Base-by-base conservation (phyloP, 176 grass and related monocot genomes). In the Oropetium thomaeum region DNA sequence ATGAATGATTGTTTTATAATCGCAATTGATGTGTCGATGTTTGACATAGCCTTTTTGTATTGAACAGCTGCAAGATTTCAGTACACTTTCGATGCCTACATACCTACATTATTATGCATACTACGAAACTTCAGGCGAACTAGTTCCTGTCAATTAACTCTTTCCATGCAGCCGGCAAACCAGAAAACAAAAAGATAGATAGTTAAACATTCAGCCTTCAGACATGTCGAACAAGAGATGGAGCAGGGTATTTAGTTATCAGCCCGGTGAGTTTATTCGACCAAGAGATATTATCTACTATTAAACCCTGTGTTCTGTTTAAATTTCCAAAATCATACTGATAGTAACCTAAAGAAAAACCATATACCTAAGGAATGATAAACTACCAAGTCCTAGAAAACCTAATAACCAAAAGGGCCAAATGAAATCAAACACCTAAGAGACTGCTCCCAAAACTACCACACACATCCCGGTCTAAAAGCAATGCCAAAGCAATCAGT, bases 321-420 rank as follows among this genome's bases (percentile, higher is more conserved):
- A 14, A 65, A 31, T 59, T 57, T 69, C 26, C 15, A 37, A 75
- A 8, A 64, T 81, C 8, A 41, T 59, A 83, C 27, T 47, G 34
- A 74, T 30, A 40, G 12, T 35, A 59, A 39, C 51, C 48, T 23
- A 71, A 39, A 62, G 16, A 29, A 71, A 81, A 38, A 14, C 41
- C 23, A 15, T 17, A 8, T 22, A 17, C 13, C 27, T 70, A 12
- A 22, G 37, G 23, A 62, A 38, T 4, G 33, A 28, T 63, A n/a
- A n/a, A 4, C 5, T 29, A 17, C 40, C 53, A 41, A 29, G 11
- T 5, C 44, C 33, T 11, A 11, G 32, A 9, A 10, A 54, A 64
- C 38, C n/a, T n/a, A n/a, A n/a, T n/a, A n/a, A n/a, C n/a, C 33
- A 62, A 40, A 53, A 62, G 59, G 26, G 40, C 64, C 23, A 26